phyloP scores from a whole-genome alignment of 139 green algal genomes.

The Nannochloris sp. region DNA sequence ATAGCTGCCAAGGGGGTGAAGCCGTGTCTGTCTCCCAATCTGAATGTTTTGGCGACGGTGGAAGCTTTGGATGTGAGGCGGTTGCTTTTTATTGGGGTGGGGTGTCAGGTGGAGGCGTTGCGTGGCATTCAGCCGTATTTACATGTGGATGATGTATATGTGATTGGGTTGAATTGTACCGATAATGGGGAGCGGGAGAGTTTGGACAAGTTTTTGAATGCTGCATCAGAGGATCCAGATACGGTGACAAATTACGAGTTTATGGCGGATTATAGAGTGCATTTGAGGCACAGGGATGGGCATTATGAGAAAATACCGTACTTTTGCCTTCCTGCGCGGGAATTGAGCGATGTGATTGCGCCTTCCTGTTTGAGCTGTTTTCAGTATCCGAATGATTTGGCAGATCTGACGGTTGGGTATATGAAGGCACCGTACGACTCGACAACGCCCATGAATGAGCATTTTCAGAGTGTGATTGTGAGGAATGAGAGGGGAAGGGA shows the following conservation, averaged over 20 bases:
- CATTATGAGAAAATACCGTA: slow-evolving; percentile 88
- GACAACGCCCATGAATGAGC: slow-evolving; percentile 66
- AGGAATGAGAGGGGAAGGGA: slow-evolving; percentile 72
- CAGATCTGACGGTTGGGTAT: slow-evolving; percentile 92
- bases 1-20: slow-evolving; percentile 83
- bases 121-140: slow-evolving; percentile 80
- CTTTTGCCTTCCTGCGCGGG: slow-evolving; percentile 90
- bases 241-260: slow-evolving; percentile 95
- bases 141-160: slow-evolving; percentile 85
- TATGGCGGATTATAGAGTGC: slow-evolving; percentile 66
- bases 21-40: slow-evolving; percentile 81
- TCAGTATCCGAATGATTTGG: slow-evolving; percentile 91
- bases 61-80: slow-evolving; percentile 73
- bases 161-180: slow-evolving; percentile 86
- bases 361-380: slow-evolving; percentile 93
- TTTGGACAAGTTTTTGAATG: slow-evolving; percentile 83
- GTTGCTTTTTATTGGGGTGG: slow-evolving; percentile 92
- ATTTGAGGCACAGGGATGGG: slow-evolving; percentile 78
- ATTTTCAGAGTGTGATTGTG: slow-evolving; percentile 88
- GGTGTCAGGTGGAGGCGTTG: slow-evolving; percentile 88
- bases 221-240: slow-evolving; percentile 59
- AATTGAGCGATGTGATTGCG: slow-evolving; percentile 91
- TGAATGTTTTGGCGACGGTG: slow-evolving; percentile 87
- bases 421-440: slow-evolving; percentile 81
- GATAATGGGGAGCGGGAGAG: slow-evolving; percentile 82